A percentile compares a stretch with the other conserved stretches of the same genome.
These are phyloP conservation scores for Mycena belliarum DNA, from an alignment of 768 basidiomycete species.

Conservation along the genomic window DNA sequence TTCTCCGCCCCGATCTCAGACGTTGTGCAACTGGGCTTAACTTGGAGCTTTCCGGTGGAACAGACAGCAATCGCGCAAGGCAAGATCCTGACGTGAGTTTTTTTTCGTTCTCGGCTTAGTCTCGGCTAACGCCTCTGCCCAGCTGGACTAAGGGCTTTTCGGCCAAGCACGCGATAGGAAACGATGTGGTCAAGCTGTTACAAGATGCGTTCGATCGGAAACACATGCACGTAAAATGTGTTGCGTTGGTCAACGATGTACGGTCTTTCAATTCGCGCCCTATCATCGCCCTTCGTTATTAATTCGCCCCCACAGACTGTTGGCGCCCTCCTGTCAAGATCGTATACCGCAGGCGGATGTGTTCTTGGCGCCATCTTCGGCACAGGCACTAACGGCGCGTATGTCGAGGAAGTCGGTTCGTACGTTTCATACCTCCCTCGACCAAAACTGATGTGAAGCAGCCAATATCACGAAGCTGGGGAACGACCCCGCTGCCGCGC, in stretches of 20 bases:
- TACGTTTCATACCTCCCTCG: background rate
- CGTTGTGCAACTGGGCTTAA: conserved; percentile 74
- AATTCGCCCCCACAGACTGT: conserved; percentile 68
- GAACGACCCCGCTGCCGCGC: conserved; percentile 55
- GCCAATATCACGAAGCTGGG: conserved; percentile 83
- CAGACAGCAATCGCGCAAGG: conserved; percentile 92
- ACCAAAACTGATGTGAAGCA: conserved; percentile 17
- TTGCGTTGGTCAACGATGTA: conserved; percentile 86
- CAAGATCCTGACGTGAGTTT: conserved; percentile 72
- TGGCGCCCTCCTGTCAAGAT: conserved; percentile 88
- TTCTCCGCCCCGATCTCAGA: conserved; percentile 27
- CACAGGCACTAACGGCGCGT: conserved; percentile 98
- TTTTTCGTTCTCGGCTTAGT: too few relatives aligned
- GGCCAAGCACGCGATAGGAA: conserved; percentile 75
- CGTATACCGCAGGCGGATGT: conserved; percentile 92
- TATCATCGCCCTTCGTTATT: background rate
- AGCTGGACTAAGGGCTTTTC: conserved; percentile 89
- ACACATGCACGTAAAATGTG: conserved; percentile 79
- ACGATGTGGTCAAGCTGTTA: conserved; percentile 78
- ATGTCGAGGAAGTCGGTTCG: conserved; percentile 79
- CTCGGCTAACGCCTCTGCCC: too few relatives aligned
- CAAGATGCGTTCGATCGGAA: conserved; percentile 82
- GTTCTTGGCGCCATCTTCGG: conserved; percentile 92
- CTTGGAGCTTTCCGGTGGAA: conserved; percentile 97
- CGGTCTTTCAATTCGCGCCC: conserved; percentile 38